These are phyloP conservation scores for Spathaspora passalidarum DNA, from an alignment of 805 yeast species.

Conservation along the genomic window DNA sequence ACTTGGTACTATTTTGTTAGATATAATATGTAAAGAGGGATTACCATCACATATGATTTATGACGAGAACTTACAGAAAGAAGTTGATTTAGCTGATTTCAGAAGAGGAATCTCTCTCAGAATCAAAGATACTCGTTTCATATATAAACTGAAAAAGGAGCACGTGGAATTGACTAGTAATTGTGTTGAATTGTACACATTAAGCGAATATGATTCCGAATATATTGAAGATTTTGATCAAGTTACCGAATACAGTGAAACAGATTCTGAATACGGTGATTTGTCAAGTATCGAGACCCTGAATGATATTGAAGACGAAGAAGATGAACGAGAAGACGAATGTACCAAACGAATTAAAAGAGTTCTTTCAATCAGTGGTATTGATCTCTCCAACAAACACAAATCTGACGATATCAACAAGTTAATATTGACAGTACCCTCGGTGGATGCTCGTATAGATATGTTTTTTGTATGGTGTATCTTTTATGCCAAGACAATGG, in stretches of 20 bases:
- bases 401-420: constrained; percentile 20
- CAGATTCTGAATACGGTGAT: constrained; percentile 26
- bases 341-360: constrained; percentile 26
- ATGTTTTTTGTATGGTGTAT: constrained; percentile 41
- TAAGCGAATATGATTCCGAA: constrained; percentile 38
- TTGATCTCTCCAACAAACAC: constrained; percentile 20
- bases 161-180: constrained; percentile 17
- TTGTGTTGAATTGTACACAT: constrained; percentile 29
- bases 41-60: constrained; percentile 30
- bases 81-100: constrained; percentile 33
- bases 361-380: constrained; percentile 28
- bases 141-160: constrained; percentile 21
- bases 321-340: constrained; percentile 13
- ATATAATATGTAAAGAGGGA: constrained; percentile 39
- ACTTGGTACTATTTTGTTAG: constrained; percentile 26
- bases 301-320: constrained; percentile 9
- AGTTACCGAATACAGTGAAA: constrained; percentile 15
- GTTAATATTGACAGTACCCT: constrained; percentile 29
- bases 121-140: constrained; percentile 18
- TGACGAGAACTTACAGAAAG: constrained; percentile 20
- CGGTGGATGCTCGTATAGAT: constrained; percentile 36
- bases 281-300: constrained; percentile 29
- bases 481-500: constrained; percentile 34
- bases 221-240: constrained; percentile 31
- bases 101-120: constrained; percentile 36